Conservation (phyloP, 116 monocot species). For the Cymodocea nodosa region DNA sequence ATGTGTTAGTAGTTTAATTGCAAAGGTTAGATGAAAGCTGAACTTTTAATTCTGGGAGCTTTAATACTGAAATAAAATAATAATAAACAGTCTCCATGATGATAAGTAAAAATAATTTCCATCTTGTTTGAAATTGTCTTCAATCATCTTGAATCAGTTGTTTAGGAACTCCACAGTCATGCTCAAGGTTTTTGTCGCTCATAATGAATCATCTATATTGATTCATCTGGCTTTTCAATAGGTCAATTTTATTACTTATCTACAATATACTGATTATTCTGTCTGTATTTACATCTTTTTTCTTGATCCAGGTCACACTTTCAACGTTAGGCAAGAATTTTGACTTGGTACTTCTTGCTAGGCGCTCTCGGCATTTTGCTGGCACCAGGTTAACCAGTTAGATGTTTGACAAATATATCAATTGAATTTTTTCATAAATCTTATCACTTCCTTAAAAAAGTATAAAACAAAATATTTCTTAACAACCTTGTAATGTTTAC, state of each 20-base stretch:
- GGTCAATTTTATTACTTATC: neutral
- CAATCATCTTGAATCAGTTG: too few relatives aligned
- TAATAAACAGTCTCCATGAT: too few relatives aligned
- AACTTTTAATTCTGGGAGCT: too few relatives aligned
- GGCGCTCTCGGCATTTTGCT: conserved; percentile 91
- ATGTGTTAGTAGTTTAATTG: too few relatives aligned
- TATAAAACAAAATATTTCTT: neutral
- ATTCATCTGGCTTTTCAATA: neutral
- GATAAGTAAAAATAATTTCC: too few relatives aligned
- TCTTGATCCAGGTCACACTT: conserved; percentile 35
- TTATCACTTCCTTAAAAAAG: neutral
- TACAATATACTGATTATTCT: neutral
- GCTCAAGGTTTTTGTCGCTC: neutral
- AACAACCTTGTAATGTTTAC: neutral
- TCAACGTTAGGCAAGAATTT: conserved; percentile 61
- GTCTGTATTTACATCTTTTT: neutral
- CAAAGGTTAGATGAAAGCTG: too few relatives aligned
- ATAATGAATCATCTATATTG: neutral
- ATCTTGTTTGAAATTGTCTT: too few relatives aligned
- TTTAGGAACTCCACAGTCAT: too few relatives aligned
- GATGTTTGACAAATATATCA: neutral
- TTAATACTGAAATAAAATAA: too few relatives aligned
- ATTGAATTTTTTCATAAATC: neutral
- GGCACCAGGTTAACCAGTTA: conserved; percentile 61
- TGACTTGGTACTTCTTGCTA: conserved; percentile 69